Percentiles rank a stretch among this genome's conserved stretches.
Evolutionary conservation across 352 stramenopile species (phyloP).

Genomic region (Elongisporangium anandrum): DNA sequence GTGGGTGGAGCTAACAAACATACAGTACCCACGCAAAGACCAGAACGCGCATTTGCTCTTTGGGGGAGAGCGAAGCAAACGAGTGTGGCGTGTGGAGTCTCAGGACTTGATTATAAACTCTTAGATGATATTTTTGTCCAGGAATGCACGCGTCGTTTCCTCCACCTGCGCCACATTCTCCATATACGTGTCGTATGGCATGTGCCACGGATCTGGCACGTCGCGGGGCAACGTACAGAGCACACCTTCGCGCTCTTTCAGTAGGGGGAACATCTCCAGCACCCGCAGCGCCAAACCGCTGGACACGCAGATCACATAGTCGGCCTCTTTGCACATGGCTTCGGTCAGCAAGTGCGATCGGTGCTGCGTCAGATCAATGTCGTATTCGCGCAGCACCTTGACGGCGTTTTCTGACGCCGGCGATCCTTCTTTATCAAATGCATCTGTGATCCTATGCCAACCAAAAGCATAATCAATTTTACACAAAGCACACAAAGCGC

Average conservation of each 20-base stretch:
- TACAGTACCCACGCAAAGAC: not conserved
- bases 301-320: slow-evolving; percentile 73
- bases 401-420: slow-evolving; percentile 55
- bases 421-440: slow-evolving; percentile 65
- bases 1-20: not conserved
- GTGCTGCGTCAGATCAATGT: slow-evolving; percentile 64
- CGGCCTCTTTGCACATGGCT: slow-evolving; percentile 55
- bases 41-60: not conserved
- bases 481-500: not conserved
- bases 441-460: slow-evolving; percentile 50
- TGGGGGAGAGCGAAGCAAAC: not conserved
- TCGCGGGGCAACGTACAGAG: slow-evolving; percentile 57
- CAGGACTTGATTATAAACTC: slow-evolving; percentile 1
- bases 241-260: slow-evolving; percentile 52
- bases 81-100: not conserved
- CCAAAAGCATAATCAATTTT: not conserved
- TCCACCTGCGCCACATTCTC: slow-evolving; percentile 72
- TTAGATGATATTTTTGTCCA: slow-evolving; percentile 53
- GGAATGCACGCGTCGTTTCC: slow-evolving; percentile 71
- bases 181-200: slow-evolving; percentile 82
- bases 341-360: slow-evolving; percentile 62
- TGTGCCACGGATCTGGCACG: slow-evolving; percentile 78
- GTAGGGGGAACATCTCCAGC: slow-evolving; percentile 49
- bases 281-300: slow-evolving; percentile 63
- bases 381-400: slow-evolving; percentile 70